Evolutionary conservation across 2,329 filamentous ascomycete genomes (phyloP).

Genomic region (Xylariaceae sp.): DNA sequence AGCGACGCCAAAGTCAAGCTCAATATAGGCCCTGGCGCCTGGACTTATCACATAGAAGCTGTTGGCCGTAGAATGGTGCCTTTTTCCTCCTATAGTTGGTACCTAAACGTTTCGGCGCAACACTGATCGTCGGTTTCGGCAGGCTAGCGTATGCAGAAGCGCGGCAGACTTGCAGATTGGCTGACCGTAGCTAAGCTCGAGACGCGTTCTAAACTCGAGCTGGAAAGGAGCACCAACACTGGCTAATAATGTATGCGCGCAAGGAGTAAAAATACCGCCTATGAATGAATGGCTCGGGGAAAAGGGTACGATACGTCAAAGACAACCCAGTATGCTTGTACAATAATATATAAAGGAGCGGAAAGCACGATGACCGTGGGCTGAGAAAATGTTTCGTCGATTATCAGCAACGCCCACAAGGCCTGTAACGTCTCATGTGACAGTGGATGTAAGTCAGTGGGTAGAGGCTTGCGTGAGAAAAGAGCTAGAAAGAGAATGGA

Average conservation of each 20-base stretch:
- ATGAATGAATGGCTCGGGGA: constrained; percentile 3
- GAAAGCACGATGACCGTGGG: constrained; percentile 16
- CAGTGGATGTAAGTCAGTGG: constrained; percentile 6
- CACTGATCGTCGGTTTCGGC: constrained; percentile 45
- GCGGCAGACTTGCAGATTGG: constrained; percentile 17
- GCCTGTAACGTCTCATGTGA: constrained; percentile 24
- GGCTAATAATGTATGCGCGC: constrained; percentile 6
- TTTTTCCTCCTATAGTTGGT: constrained; percentile 15
- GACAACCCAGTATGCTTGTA: constrained; percentile 13
- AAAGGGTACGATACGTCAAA: constrained; percentile 1
- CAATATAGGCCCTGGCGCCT: background rate
- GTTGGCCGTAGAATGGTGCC: constrained; percentile 10
- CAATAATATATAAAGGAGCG: constrained; percentile 21
- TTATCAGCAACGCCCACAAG: constrained; percentile 1
- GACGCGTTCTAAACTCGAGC: constrained; percentile 12
- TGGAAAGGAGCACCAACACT: constrained; percentile 6
- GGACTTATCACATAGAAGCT: constrained; percentile 13
- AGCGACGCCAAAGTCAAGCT: background rate
- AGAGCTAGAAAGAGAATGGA: constrained; percentile 8
- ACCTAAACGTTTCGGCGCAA: constrained; percentile 40
- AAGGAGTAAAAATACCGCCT: constrained; percentile 5
- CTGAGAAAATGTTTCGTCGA: constrained; percentile 5
- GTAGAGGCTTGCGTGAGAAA: constrained; percentile 3
- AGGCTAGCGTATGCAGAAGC: constrained; percentile 30
- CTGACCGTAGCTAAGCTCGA: constrained; percentile 9